phyloP scores from a whole-genome alignment of 306 rosid species.

The Mimosa pudica region DNA sequence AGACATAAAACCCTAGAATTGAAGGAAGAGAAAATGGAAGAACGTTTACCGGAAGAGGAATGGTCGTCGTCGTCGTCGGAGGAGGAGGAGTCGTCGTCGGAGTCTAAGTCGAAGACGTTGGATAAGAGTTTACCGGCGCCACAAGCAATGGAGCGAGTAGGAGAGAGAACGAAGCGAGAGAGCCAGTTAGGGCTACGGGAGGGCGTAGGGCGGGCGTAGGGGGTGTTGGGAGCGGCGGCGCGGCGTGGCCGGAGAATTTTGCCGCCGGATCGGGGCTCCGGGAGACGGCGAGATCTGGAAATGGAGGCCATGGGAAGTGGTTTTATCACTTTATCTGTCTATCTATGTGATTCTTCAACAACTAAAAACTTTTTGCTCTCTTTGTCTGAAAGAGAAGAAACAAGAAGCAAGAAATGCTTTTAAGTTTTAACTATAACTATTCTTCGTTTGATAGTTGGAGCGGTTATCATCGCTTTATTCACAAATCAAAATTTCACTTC shows the following conservation, averaged over 20 bases:
- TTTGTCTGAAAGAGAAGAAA: constrained; percentile 4
- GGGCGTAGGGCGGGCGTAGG: constrained; percentile 72
- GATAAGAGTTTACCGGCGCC: constrained; percentile 64
- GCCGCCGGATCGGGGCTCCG: constrained; percentile 69
- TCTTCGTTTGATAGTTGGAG: constrained; percentile 33
- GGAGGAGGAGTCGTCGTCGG: constrained; percentile 23
- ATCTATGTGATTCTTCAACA: not conserved
- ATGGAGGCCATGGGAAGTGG: constrained; percentile 58
- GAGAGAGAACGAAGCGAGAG: constrained; percentile 50
- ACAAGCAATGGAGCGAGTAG: constrained; percentile 50
- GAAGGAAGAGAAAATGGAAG: not conserved
- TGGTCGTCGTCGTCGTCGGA: constrained; percentile 37
- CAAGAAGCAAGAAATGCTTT: not conserved
- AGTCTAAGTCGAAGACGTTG: constrained; percentile 45
- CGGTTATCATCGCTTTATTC: constrained; percentile 52
- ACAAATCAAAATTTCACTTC: not conserved
- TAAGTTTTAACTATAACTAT: not conserved
- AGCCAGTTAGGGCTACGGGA: constrained; percentile 67
- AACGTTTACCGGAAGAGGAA: constrained; percentile 60
- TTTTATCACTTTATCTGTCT: too few species aligned
- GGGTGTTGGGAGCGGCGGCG: constrained; percentile 47
- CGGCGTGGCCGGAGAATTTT: constrained; percentile 71
- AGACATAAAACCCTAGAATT: constrained; percentile 46
- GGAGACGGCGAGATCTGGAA: constrained; percentile 56
- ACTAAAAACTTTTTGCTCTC: not conserved